These are phyloP conservation scores for Nicotiana paniculata DNA, from an alignment of 257 asterid genomes.

Conservation along the genomic window DNA sequence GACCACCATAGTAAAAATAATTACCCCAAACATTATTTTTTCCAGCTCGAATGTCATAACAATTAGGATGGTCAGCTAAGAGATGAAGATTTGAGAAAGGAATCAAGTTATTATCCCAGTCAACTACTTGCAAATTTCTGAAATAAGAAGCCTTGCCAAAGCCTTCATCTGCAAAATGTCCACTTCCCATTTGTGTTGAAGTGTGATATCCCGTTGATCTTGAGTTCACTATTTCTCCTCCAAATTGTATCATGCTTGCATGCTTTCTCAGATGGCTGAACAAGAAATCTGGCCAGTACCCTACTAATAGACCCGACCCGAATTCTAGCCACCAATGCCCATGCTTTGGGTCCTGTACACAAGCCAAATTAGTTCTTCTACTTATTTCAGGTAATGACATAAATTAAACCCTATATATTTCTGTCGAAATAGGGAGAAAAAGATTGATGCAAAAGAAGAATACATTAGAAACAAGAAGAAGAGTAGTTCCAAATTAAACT, in stretches of 20 bases:
- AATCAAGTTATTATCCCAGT: constrained; percentile 81
- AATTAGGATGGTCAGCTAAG: constrained; percentile 82
- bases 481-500: neutral
- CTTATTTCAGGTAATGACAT: neutral
- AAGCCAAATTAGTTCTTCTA: neutral
- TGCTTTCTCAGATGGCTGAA: constrained; percentile 64
- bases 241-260: constrained; percentile 90
- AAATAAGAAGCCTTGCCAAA: constrained; percentile 81
- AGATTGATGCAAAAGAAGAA: neutral
- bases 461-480: neutral
- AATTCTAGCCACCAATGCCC: constrained; percentile 99
- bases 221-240: constrained; percentile 80
- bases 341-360: constrained; percentile 74
- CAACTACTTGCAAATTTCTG: constrained; percentile 79
- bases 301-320: constrained; percentile 72
- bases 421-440: neutral
- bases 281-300: constrained; percentile 81
- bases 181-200: constrained; percentile 92
- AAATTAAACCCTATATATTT: neutral
- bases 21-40: constrained; percentile 84
- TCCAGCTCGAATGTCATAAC: constrained; percentile 76
- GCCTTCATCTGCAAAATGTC: constrained; percentile 83
- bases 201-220: constrained; percentile 73
- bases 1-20: constrained; percentile 91
- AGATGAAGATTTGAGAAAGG: constrained; percentile 70